Evolutionary conservation across 106 monocot species (phyloP).

Genomic region (Dioscorea alata): DNA sequence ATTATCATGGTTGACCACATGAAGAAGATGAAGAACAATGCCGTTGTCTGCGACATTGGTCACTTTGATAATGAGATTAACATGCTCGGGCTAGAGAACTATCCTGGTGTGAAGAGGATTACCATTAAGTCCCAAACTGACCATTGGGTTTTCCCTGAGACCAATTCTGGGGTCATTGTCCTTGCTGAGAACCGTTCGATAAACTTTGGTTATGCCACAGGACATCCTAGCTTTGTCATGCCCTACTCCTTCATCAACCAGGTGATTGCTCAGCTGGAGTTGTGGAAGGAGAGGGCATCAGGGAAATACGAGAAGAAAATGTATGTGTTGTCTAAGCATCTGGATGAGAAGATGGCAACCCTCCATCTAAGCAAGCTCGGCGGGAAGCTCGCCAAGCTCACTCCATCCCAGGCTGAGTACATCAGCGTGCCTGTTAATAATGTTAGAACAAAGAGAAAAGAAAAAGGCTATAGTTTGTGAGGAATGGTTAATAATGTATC

Average conservation of each 20-base stretch:
- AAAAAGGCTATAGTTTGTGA: no score
- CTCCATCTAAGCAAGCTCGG: constrained; percentile 80
- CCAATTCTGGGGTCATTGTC: constrained; percentile 60
- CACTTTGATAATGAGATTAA: constrained; percentile 97
- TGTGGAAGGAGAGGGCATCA: constrained; percentile 72
- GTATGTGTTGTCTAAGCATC: constrained; percentile 80
- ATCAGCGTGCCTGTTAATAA: constrained; percentile 47
- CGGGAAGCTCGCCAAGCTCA: constrained; percentile 70
- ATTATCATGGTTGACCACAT: constrained; percentile 95
- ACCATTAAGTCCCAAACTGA: constrained; percentile 94
- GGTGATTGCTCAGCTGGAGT: constrained; percentile 85
- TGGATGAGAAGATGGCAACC: constrained; percentile 87
- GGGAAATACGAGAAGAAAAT: constrained; percentile 91
- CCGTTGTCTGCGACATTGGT: constrained; percentile 90
- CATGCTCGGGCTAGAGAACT: constrained; percentile 75
- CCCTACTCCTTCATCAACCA: constrained; percentile 94
- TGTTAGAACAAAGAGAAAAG: no score
- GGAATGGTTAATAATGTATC: no score
- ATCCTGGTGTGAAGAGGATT: constrained; percentile 76
- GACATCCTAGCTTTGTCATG: constrained; percentile 93
- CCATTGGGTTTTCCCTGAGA: constrained; percentile 86
- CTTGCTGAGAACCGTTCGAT: constrained; percentile 83
- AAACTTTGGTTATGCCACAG: constrained; percentile 83
- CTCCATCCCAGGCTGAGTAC: constrained; percentile 59
- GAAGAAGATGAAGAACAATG: constrained; percentile 99